Evolutionary conservation across 2,329 filamentous ascomycete species (phyloP), one percentile per base, ranked within the genome.

Genomic region (Verticillium nonalfalfae): DNA sequence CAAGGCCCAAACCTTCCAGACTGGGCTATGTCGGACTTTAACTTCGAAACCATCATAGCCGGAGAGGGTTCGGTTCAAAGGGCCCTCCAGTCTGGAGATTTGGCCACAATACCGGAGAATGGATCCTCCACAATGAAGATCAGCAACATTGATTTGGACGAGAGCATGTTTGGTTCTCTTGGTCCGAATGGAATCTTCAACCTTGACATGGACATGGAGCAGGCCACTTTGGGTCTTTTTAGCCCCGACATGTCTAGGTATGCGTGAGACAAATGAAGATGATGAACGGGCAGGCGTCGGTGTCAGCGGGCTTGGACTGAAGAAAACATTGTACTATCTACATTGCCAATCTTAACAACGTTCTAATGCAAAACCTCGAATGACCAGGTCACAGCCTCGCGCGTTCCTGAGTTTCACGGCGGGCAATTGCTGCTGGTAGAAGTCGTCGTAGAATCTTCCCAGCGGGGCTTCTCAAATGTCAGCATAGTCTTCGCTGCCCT

Each of bases 371-470:
- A 15, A 13, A 15, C 4, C 13, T 14, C 38, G 38, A 39, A 15
- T 3, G 3, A 38, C 6, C 36, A 4, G 15, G 15, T 50, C 18
- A 50, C 7, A 50, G n/a, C 11, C 21, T 50, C n/a, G 45, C n/a
- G 9, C 45, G 45, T 13, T 13, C 45, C n/a, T 21, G 45, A 4
- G 18, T 50, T 13, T 50, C 45, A 4, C 34, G 33, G 15, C 55
- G 55, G 31, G 40, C 50, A 40, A 52, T 5, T 7, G 59, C 59
- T 13, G 59, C 59, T 4, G 61, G 61, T 13, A 63, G 57, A 26
- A 63, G 61, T 7, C 59, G 59, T 7, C 61, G 61, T 6, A 63
- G 59, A 11, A 59, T 61, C 39, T 63, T 63, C 7, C 61, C 61
- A 39, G 61, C 60, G 31, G 61, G 59, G 18, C 61, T 63, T 21